Conservation (phyloP, 352 stramenopile species). For the Phytophthora macrochlamydospora region DNA sequence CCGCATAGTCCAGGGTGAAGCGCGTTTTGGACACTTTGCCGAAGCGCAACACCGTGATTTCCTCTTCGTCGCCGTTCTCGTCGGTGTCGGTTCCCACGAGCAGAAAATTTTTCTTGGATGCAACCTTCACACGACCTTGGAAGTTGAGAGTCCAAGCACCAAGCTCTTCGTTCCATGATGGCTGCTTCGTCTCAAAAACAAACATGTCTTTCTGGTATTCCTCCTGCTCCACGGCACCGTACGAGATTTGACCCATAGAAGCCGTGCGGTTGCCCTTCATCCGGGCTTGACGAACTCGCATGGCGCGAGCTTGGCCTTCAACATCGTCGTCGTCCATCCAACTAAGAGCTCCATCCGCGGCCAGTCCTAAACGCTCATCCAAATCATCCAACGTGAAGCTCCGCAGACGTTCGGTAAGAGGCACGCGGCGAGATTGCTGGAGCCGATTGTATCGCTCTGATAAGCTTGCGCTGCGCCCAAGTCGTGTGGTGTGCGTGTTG, state of each 20-base stretch:
- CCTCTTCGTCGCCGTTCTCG: constrained; percentile 56
- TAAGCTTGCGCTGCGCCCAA: constrained; percentile 57
- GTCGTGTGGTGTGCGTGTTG: constrained; percentile 54
- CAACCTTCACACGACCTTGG: constrained; percentile 84
- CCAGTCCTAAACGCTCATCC: constrained; percentile 48
- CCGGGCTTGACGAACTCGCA: constrained; percentile 44
- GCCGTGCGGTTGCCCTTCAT: constrained; percentile 34
- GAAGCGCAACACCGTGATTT: constrained; percentile 69
- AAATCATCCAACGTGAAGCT: constrained; percentile 67
- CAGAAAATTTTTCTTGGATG: constrained; percentile 94
- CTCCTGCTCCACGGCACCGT: constrained; percentile 72
- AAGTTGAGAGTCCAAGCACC: constrained; percentile 91
- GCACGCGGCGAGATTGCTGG: constrained; percentile 52
- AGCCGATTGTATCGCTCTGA: constrained; percentile 65
- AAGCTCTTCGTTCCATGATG: constrained; percentile 83
- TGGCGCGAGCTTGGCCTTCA: constrained; percentile 34
- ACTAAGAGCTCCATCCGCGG: constrained; percentile 20
- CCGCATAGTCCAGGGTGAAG: constrained; percentile 83
- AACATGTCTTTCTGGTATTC: constrained; percentile 82
- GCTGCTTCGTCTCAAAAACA: constrained; percentile 83
- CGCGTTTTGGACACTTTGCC: constrained; percentile 84
- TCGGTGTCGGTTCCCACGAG: constrained; percentile 65
- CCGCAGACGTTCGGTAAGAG: constrained; percentile 57
- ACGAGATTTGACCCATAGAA: constrained; percentile 38
- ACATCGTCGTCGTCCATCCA: constrained; percentile 67